Evolutionary conservation across 1,139 yeast species (phyloP), one percentile per base, ranked within the genome.

Genomic region (Suhomyces panamericanus): DNA sequence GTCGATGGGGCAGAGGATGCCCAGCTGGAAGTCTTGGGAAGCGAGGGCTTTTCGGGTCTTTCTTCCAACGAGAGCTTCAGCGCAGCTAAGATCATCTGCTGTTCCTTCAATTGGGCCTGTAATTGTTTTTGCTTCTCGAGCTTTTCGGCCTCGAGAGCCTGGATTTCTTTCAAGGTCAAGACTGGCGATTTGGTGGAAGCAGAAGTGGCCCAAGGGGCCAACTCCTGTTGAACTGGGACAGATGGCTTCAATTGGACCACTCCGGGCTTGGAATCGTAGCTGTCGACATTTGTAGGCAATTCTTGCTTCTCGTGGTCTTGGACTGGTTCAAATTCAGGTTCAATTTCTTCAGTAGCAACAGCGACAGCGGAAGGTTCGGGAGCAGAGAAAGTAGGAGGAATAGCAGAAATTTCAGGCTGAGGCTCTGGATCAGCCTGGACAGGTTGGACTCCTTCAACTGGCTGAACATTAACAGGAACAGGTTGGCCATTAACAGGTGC

Each of bases 121-220:
- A 62, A 42, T 49, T 67, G 64, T 50, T 62, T 70, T 52, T 69
- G 73, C 49, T 69, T 71, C 37, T 64, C 69, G 32, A 64, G 57
- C 52, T 72, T 80, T 46, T 77, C 80, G 36, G 83, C 84, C 58
- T 86, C 95, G 48, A 83, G 64, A 50, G 73, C 78, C 62, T 85
- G 93, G 50, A 87, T 84, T 59, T 87, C 88, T 48, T 81, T 79
- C 52, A 87, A 69, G 1, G 88, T 74, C 48, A 83, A 66, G n/a
- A 74, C 62, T 34, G 85, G 83, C 6, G 60, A 51, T 13, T 50
- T 53, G 17, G 53, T 33, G 12, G 62, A 46, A 29, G 40, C 55
- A 14, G 60, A 55, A 10, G 66, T 53, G 6, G 85, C 85, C 85
- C 85, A 81, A 35, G 86, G 85, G 8, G 85, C 85, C 47, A 75